Base-by-base conservation (phyloP, 1,284 basidiomycete genomes). In the Heliocybe sulcata region DNA sequence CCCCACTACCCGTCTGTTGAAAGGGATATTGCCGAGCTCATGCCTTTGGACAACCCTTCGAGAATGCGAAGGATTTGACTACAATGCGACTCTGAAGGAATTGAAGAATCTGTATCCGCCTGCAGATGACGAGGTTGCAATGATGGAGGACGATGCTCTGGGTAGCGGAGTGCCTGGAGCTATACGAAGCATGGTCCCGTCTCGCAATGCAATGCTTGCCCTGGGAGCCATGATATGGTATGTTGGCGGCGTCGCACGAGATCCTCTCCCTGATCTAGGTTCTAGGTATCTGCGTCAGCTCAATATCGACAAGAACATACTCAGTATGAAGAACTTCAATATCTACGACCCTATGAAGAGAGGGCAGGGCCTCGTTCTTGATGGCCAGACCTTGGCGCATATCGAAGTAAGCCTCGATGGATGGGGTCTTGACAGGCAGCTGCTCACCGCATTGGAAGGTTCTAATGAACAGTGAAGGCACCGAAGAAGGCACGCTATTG, bases 311-410 rank as follows among this genome's bases (percentile, higher is more conserved):
- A 91, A 92, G 66, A 92, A 97, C 62, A 83, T 98, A 54, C 69
- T 98, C 60, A 91, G 84, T 56, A 94, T 95, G 84, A 89, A 85
- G 71, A 97, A 97, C 67, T 98, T 98, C 78, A 95, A 97, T 65
- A 78, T 97, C 45, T 97, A 97, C 65, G 94, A 98, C 69, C 94
- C 95, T 0, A 92, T 97, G 81, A 87, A 87, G 65, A 79, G 81
- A 58, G 93, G 92, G 20, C 79, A 87, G 65, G 90, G 87, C 22
- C 72, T 98, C 48, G 79, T 91, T 0, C 77, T 98, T 26, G 94
- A 98, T 68, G 95, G 95, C 1, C 93, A 97, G 66, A 95, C 93
- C 0, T 75, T 98, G 50, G 90, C 91, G 14, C 95, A 98, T 68
- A 79, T 98, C 61, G 95, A 98, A 75, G 92, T 90, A 56, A 49